A percentile compares a stretch with the other conserved stretches of the same genome.
Evolutionary conservation across 371 early-diverging fungal genomes (phyloP).

Genomic region (Mucor mucedo): DNA sequence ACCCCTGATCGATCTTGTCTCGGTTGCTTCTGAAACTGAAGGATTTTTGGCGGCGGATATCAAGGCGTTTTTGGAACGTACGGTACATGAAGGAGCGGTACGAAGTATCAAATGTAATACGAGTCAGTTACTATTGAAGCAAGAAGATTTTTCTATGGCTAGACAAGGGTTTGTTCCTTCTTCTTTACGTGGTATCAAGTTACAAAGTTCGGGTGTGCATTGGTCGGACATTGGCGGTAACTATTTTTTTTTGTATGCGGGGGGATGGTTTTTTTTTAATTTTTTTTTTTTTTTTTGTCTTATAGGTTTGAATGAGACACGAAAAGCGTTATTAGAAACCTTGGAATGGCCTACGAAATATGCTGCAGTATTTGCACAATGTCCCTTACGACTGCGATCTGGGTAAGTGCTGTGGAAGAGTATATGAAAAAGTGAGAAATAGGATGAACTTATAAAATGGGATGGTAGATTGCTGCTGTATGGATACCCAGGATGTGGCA

Average conservation of each 20-base stretch:
- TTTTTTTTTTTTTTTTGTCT: no score
- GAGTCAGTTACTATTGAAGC: constrained; percentile 44
- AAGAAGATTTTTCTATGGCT: constrained; percentile 76
- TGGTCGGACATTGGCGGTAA: constrained; percentile 92
- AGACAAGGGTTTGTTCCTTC: constrained; percentile 82
- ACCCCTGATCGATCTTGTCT: constrained; percentile 66
- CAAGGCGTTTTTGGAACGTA: constrained; percentile 77
- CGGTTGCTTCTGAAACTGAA: constrained; percentile 84
- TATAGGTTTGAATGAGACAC: constrained; percentile 78
- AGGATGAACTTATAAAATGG: not conserved
- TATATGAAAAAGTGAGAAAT: not conserved
- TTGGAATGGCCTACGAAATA: constrained; percentile 96
- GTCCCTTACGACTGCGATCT: constrained; percentile 87
- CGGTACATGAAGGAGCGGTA: constrained; percentile 83
- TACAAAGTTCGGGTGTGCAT: constrained; percentile 76
- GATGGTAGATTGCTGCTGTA: constrained; percentile 79
- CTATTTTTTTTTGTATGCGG: not conserved
- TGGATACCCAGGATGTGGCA: constrained; percentile 95
- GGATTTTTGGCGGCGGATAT: constrained; percentile 90
- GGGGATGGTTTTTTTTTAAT: not conserved
- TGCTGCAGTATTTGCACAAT: constrained; percentile 84
- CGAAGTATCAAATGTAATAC: constrained; percentile 53
- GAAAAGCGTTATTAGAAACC: constrained; percentile 85
- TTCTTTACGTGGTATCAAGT: constrained; percentile 80
- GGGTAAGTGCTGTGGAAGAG: constrained; percentile 65